Evolutionary conservation across 164 flowering plant species (phyloP), one percentile per base, ranked within the genome.

Genomic region (Vitis cinerea): DNA sequence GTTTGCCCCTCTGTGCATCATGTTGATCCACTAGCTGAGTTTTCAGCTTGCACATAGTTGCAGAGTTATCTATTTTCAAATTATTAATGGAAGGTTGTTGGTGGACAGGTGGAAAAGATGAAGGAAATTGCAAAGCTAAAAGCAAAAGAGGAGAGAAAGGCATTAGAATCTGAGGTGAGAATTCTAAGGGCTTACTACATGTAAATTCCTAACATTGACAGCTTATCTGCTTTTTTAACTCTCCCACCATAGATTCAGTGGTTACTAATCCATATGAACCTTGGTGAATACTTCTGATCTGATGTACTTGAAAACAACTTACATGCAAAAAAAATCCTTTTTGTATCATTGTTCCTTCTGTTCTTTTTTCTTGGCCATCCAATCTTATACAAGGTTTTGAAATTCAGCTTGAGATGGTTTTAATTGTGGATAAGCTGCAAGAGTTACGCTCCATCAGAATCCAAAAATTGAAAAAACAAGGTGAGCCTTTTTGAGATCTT

Each of bases 31-130:
- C 10, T 12, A 13, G 56, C 10, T 53, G n/a, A 53, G n/a, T 53
- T 5, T 53, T 14, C 56, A 53, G 14, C n/a, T 53, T 14, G 5
- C 61, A 4, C 7, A 37, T 3, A 37, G 37, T 69, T 69, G 30
- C 27, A 1, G 7, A 16, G 31, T 55, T 57, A 47, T 4, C 16
- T 9, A 56, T 19, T 53, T n/a, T 13, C 31, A 10, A 55, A 47
- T 50, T 55, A 19, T 48, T 52, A 19, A 60, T 58, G 17, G 19
- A 23, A 30, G 29, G 47, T 37, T 49, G 30, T 51, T 27, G 61
- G 10, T 78, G n/a, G 82, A 70, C 89, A 95, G 98, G 84, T 95
- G 11, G 95, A 91, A 67, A 88, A 90, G 83, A 91, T 95, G 99
- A 90, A 91, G 82, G 87, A 81, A 78, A 88, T 95, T 69, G 94